These are phyloP conservation scores for Phaeosphaeria sp. DNA, from an alignment of 2,329 filamentous ascomycete genomes.

Conservation along the genomic window DNA sequence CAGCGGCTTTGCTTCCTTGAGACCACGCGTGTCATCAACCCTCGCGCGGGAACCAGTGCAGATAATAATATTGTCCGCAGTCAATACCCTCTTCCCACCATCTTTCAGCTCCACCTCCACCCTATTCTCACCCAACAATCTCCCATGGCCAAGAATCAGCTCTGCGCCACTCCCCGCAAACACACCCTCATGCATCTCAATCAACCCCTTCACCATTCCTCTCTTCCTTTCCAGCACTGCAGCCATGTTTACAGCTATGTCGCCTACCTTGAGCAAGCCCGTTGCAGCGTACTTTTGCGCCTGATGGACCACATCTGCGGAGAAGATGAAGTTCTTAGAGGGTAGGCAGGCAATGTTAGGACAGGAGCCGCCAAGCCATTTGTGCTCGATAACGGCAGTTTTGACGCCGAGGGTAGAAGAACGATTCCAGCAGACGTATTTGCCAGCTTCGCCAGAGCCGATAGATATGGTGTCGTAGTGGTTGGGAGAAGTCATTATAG, in stretches of 20 bases:
- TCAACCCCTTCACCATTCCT: constrained; percentile 16
- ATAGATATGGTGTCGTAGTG: constrained; percentile 23
- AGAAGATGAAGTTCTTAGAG: constrained; percentile 15
- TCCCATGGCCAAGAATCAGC: constrained; percentile 13
- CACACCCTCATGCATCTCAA: constrained; percentile 14
- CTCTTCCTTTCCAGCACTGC: constrained; percentile 11
- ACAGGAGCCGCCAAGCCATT: constrained; percentile 19
- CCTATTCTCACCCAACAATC: constrained; percentile 6
- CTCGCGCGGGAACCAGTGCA: constrained; percentile 19
- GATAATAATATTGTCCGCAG: constrained; percentile 19
- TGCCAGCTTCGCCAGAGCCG: constrained; percentile 16
- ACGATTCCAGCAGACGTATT: constrained; percentile 19
- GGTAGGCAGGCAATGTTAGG: constrained; percentile 23
- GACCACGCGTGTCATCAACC: constrained; percentile 14
- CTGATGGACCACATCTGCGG: constrained; percentile 11
- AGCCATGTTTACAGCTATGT: constrained; percentile 6
- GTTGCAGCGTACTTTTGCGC: constrained; percentile 8
- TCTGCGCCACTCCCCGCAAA: constrained; percentile 13
- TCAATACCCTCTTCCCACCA: constrained; percentile 15
- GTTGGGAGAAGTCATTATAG: constrained; percentile 1
- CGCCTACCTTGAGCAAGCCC: constrained; percentile 7
- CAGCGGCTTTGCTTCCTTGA: constrained; percentile 15
- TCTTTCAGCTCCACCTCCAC: constrained; percentile 11
- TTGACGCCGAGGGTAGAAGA: constrained; percentile 6
- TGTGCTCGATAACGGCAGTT: constrained; percentile 18